Base-by-base conservation (phyloP, 176 grass and related monocot species). In the Chrysopogon serrulatus region DNA sequence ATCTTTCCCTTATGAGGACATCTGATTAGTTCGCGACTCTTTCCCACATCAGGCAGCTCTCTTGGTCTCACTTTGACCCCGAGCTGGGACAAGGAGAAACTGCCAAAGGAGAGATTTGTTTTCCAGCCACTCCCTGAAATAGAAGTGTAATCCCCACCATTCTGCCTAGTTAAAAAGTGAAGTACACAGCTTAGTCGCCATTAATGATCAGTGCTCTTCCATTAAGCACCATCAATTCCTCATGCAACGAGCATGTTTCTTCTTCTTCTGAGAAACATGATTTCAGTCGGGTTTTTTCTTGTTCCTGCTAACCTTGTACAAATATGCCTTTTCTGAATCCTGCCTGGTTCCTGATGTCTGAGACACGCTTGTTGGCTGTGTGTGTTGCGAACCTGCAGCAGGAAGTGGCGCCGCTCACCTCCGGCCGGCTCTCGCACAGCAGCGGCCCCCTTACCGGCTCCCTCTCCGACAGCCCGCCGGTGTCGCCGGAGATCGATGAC, bases 401-500 rank as follows among this genome's bases (percentile, higher is more conserved):
- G 85, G 96, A 99, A 74, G 96, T 90, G 66, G 88, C 96, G 33
- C 93, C 96, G 32, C 93, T 99, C 34, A 92, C 96, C 30, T 94
- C 96, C 53, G 93, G 96, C 68, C 81, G 96, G 80, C 91, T 99
- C 53, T 99, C 96, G 56, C 96, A 99, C 81, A 99, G 96, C 89
- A 99, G 96, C 57, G 96, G 96, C 18, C 96, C 96, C 18, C 88
- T 98, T 31, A 98, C 65, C 73, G 96, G 96, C 69, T 98, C 96
- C 68, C 90, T 99, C 84, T 85, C 96, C 71, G 96, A 99, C 85
- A 99, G 93, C 78, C 96, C 96, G 87, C 96, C 96, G 21, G 88
- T 99, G 61, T 99, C 96, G 71, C 96, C 96, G 76, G 91, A 96
- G 77, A 94, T 99, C 78, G 93, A 96, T 83, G 96, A 99, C 76